Evolutionary conservation across 176 grass and related monocot genomes (phyloP), one percentile per base, ranked within the genome.

Genomic region (Phyllostachys edulis): DNA sequence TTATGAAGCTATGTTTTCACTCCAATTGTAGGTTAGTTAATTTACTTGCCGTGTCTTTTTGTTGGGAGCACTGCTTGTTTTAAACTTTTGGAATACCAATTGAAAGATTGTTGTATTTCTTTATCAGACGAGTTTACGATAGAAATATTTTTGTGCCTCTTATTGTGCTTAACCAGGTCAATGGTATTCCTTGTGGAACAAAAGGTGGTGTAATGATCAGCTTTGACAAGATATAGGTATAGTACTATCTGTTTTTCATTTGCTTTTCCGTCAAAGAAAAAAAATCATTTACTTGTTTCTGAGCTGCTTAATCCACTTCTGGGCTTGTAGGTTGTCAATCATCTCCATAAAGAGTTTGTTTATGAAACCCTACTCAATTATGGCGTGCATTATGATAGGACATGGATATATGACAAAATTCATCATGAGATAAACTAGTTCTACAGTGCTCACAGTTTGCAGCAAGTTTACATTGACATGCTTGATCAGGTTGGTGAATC

Each of bases 171-270:
- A 80, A 74, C 84, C 87, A 99, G 97, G 97, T 99, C 59, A 99
- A 83, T 84, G 90, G 93, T 91, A 99, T 99, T 76, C 97, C 97
- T 71, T 99, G 93, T 84, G 97, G 97, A 85, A 99, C 97, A 63
- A 99, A 96, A 85, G 97, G 93, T 79, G 93, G 97, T 92, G 97
- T 96, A 76, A 96, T 99, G 97, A 99, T 99, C 87, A 99, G 97
- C 91, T 99, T 99, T 89, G 97, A 99, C 82, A 99, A 99, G 87
- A 94, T 99, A 88, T 93, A 99, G 93, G 97, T 96, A 92, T 75
- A 63, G 15, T 47, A 60, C 20, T 87, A 45, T 66, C 62, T 84
- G 10, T 69, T 20, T 78, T 27, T 29, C 11, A 81, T 73, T 62
- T 81, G 21, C 11, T 63, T 81, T 55, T 6, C 6, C 0, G 6